These are phyloP conservation scores for Mycena latifolia DNA, from an alignment of 768 basidiomycete species.

Conservation along the genomic window DNA sequence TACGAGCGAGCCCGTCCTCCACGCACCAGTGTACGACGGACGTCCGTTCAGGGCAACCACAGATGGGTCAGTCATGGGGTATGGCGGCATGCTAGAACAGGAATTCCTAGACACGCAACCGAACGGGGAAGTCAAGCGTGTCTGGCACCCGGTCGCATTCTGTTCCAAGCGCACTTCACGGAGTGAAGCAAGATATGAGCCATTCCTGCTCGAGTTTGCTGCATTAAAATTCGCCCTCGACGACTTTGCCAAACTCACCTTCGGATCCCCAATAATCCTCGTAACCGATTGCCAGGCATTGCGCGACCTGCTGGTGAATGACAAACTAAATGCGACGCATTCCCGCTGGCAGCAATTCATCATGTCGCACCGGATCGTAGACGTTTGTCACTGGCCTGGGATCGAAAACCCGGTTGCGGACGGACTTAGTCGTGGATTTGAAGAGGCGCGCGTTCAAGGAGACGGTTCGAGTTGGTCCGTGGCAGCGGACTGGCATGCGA, in stretches of 20 bases:
- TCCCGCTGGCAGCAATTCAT: conserved; percentile 44
- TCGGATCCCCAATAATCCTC: conserved; percentile 38
- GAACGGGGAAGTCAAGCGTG: conserved; percentile 20
- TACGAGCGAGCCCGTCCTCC: conserved; percentile 35
- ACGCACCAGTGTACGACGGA: conserved; percentile 38
- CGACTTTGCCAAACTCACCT: conserved; percentile 37
- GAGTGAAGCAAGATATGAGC: conserved; percentile 44
- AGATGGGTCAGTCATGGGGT: conserved; percentile 43
- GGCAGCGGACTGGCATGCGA: conserved; percentile 40
- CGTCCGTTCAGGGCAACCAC: conserved; percentile 42
- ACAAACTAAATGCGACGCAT: conserved; percentile 36
- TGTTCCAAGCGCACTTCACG: conserved; percentile 48
- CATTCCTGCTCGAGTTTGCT: conserved; percentile 48
- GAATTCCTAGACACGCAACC: conserved; percentile 16
- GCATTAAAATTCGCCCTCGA: conserved; percentile 26
- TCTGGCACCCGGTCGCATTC: conserved; percentile 45
- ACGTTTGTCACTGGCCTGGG: conserved; percentile 38
- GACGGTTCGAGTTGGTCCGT: conserved; percentile 36
- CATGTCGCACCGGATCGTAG: conserved; percentile 33
- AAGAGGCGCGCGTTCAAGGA: not conserved
- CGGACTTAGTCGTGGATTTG: conserved; percentile 37
- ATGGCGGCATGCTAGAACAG: conserved; percentile 41
- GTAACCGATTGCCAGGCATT: conserved; percentile 30
- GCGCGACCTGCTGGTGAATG: conserved; percentile 36
- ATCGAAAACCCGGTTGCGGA: conserved; percentile 37